Evolutionary conservation across 805 yeast species (phyloP).

Genomic region (Blastobotrys muscicola): DNA sequence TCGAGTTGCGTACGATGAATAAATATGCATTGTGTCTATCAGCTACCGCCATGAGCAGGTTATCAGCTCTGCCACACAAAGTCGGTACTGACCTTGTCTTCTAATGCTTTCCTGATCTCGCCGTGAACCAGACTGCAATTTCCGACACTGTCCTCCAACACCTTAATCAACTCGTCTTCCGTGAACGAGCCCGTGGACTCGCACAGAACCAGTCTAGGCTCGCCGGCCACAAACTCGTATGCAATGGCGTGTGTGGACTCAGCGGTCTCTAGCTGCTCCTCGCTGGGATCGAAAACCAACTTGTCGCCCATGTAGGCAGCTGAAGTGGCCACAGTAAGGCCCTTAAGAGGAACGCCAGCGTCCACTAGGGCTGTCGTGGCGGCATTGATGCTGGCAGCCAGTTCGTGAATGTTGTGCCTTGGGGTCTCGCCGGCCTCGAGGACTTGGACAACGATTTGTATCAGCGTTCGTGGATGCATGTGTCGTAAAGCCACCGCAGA

Average conservation of each 20-base stretch:
- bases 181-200: slow-evolving; percentile 69
- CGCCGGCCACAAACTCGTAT: slow-evolving; percentile 44
- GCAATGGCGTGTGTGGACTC: slow-evolving; percentile 59
- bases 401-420: slow-evolving; percentile 36
- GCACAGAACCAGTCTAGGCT: slow-evolving; percentile 49
- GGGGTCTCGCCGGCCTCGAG: slow-evolving; percentile 43
- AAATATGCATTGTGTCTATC: background rate
- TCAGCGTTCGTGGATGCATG: slow-evolving; percentile 68
- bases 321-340: slow-evolving; percentile 52
- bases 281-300: slow-evolving; percentile 35
- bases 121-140: slow-evolving; percentile 38
- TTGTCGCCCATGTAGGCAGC: slow-evolving; percentile 32
- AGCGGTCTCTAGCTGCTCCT: slow-evolving; percentile 34
- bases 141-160: slow-evolving; percentile 43
- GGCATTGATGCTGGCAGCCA: slow-evolving; percentile 65
- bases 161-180: slow-evolving; percentile 42
- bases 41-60: background rate
- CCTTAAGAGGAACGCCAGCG: slow-evolving; percentile 61
- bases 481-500: slow-evolving; percentile 50
- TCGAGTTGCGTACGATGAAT: too few species aligned
- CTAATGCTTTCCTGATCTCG: slow-evolving; percentile 39
- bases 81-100: slow-evolving; percentile 40
- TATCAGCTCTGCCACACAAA: slow-evolving; percentile 43
- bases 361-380: slow-evolving; percentile 66
- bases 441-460: slow-evolving; percentile 61